phyloP scores from a whole-genome alignment of 208 protist genomes.

The Leishmania braziliensis region DNA sequence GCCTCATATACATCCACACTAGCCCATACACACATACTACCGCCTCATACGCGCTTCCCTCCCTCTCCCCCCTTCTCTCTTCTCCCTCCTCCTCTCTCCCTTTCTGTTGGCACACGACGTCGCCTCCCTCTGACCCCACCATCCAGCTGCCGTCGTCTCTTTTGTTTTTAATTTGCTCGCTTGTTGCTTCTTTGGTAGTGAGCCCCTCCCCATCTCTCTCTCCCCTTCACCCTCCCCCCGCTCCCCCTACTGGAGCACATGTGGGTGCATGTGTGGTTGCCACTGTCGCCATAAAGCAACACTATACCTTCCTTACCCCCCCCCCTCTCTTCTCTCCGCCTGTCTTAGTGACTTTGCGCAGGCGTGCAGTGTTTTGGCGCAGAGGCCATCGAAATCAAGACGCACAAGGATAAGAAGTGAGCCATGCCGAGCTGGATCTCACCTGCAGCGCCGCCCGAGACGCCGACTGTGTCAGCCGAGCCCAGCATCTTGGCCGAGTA shows the following conservation, averaged over 20 bases:
- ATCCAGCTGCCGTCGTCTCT: no score
- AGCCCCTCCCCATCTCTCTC: not conserved
- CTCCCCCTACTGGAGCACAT: not conserved
- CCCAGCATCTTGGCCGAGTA: slow-evolving; percentile 77
- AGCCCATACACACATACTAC: not conserved
- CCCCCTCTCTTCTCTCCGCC: not conserved
- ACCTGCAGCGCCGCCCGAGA: slow-evolving; percentile 32
- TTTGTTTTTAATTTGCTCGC: no score
- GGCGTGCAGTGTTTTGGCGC: not conserved
- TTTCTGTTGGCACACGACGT: not conserved
- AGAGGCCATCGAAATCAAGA: not conserved
- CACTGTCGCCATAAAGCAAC: not conserved
- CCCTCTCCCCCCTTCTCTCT: not conserved
- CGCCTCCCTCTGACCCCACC: not conserved
- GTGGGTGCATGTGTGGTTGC: not conserved
- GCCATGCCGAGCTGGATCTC: slow-evolving; percentile 27
- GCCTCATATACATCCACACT: not conserved
- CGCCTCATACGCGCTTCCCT: not conserved
- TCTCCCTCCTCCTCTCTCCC: not conserved
- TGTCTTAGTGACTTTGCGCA: not conserved
- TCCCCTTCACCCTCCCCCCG: not conserved
- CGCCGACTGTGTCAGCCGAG: slow-evolving; percentile 46
- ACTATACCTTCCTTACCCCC: not conserved
- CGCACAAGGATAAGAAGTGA: not conserved
- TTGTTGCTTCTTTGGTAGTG: no score